These are phyloP conservation scores for Coelastrella sp. DNA, from an alignment of 139 green algal species.

Conservation along the genomic window DNA sequence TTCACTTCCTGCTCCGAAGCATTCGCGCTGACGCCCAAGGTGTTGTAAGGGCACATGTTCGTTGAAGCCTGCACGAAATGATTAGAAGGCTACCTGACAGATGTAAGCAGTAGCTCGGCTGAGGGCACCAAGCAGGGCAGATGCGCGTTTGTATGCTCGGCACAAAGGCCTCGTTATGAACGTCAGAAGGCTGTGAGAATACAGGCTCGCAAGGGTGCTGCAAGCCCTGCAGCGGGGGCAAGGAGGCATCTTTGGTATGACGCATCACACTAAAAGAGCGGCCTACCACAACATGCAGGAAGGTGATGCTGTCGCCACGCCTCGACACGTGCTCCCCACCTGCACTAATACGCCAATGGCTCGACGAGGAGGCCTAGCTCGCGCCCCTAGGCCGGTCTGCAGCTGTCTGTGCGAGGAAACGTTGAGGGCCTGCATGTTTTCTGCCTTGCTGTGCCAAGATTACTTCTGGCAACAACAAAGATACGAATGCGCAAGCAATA, in stretches of 20 bases:
- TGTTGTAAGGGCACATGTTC: slow-evolving; percentile 44
- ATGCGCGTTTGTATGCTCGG: too few relatives aligned
- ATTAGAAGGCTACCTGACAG: background rate
- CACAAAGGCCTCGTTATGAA: too few relatives aligned
- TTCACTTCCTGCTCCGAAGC: slow-evolving; percentile 63
- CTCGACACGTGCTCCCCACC: too few relatives aligned
- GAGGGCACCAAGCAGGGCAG: too few relatives aligned
- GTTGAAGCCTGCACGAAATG: slow-evolving; percentile 17
- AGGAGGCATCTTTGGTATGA: background rate
- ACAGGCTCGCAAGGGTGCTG: too few relatives aligned
- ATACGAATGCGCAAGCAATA: too few relatives aligned
- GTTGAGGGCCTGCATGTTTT: background rate
- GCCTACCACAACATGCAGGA: too few relatives aligned
- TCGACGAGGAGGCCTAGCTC: background rate
- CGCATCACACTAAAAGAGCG: background rate
- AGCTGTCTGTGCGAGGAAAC: background rate
- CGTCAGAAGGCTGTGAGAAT: too few relatives aligned
- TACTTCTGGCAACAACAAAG: too few relatives aligned
- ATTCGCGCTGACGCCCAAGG: slow-evolving; percentile 45
- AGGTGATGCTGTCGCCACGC: too few relatives aligned
- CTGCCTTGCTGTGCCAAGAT: too few relatives aligned
- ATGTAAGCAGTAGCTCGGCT: background rate
- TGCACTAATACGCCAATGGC: background rate
- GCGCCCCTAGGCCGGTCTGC: background rate
- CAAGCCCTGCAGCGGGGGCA: too few relatives aligned